Conservation (phyloP, 2,329 filamentous ascomycete genomes). For the Samsoniella hepiali region DNA sequence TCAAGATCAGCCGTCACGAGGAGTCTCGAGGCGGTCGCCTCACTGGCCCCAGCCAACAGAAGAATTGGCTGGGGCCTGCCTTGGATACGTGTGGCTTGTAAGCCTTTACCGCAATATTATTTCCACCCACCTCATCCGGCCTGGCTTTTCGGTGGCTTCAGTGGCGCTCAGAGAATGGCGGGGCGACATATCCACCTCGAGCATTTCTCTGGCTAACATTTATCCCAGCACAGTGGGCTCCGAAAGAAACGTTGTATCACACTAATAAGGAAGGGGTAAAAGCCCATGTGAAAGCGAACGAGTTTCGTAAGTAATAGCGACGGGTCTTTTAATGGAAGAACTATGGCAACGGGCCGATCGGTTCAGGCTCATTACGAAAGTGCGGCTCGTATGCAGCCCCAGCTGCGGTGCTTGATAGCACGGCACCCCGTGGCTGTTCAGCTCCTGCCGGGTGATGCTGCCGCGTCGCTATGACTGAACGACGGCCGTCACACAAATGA, state of each 20-base stretch:
- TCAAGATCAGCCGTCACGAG: slow-evolving; percentile 17
- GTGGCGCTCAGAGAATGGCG: background rate
- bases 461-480: background rate
- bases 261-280: too few species aligned
- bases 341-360: background rate
- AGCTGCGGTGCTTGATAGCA: background rate
- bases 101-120: background rate
- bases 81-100: background rate
- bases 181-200: background rate
- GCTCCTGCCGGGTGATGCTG: background rate
- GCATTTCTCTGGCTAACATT: background rate
- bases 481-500: background rate
- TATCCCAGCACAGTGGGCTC: background rate
- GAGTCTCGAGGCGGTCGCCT: background rate
- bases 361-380: background rate
- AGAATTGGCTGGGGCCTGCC: background rate
- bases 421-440: background rate
- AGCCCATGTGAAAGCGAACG: background rate
- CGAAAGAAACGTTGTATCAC: slow-evolving; percentile 8
- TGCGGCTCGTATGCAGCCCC: background rate
- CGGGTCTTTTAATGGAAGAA: background rate
- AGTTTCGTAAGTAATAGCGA: too few species aligned
- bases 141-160: background rate
- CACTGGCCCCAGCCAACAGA: background rate
- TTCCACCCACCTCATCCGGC: background rate